Evolutionary conservation across 1,139 yeast genomes (phyloP).

Genomic region (Nakaseomyces bracarensis): DNA sequence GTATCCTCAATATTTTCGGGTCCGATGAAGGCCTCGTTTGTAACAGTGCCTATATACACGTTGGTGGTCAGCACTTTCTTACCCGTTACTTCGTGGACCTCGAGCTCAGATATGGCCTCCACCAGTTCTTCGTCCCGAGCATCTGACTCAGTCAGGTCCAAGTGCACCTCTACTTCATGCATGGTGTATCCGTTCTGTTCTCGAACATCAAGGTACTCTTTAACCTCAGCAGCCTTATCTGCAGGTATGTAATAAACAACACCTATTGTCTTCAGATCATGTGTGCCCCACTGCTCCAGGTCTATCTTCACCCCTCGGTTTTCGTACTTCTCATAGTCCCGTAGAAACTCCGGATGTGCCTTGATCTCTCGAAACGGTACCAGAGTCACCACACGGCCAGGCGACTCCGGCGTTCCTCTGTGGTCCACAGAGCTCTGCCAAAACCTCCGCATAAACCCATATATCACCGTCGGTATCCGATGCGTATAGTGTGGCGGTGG

Average conservation of each 20-base stretch:
- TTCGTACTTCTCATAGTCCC: constrained; percentile 32
- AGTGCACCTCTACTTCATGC: constrained; percentile 59
- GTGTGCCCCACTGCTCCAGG: constrained; percentile 27
- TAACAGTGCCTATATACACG: constrained; percentile 78
- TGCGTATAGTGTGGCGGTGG: constrained; percentile 72
- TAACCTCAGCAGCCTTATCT: constrained; percentile 51
- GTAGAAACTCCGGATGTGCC: constrained; percentile 35
- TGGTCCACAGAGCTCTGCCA: constrained; percentile 93
- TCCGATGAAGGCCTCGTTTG: constrained; percentile 75
- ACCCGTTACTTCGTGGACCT: constrained; percentile 32
- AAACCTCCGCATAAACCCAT: constrained; percentile 72
- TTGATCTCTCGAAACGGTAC: constrained; percentile 51
- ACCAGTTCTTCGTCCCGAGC: constrained; percentile 21
- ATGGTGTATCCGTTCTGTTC: constrained; percentile 85
- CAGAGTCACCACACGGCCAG: constrained; percentile 84
- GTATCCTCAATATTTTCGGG: constrained; percentile 56
- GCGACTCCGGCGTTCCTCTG: constrained; percentile 74
- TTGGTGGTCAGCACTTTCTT: constrained; percentile 45
- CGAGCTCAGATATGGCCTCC: constrained; percentile 26
- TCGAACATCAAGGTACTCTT: constrained; percentile 63
- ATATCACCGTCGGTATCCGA: constrained; percentile 63
- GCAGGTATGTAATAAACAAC: constrained; percentile 79
- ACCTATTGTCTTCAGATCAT: constrained; percentile 61
- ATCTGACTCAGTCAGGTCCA: constrained; percentile 32
- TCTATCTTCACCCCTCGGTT: background rate